A percentile compares a stretch with the other conserved stretches of the same genome.
Conservation (phyloP, 352 stramenopile species). For the Phytophthora boehmeriae region DNA sequence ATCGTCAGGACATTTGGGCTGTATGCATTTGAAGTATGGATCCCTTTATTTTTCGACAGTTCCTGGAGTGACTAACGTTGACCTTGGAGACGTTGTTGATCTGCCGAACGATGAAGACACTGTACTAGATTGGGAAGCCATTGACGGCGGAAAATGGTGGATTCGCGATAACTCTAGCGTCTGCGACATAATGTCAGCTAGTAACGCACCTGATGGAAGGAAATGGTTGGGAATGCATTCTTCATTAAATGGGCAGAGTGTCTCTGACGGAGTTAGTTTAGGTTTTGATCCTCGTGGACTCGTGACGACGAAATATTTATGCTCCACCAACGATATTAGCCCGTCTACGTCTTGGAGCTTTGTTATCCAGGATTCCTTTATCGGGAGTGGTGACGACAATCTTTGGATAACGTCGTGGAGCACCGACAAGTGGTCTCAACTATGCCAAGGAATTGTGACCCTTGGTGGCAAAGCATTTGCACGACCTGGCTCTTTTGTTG, state of each 20-base stretch:
- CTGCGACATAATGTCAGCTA: conserved; percentile 26
- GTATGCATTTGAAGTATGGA: conserved; percentile 51
- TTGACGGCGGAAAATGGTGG: conserved; percentile 68
- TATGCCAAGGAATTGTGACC: conserved; percentile 59
- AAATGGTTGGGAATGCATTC: conserved; percentile 67
- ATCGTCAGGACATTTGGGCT: conserved; percentile 48
- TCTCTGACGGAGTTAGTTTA: conserved; percentile 44
- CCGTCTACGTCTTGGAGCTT: conserved; percentile 53
- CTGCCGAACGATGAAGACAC: conserved; percentile 53
- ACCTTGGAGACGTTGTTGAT: conserved; percentile 37
- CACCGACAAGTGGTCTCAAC: conserved; percentile 46
- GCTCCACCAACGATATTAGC: conserved; percentile 61
- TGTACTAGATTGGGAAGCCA: conserved; percentile 47
- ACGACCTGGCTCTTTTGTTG: conserved; percentile 40
- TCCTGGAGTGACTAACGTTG: conserved; percentile 53
- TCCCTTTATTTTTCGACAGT: conserved; percentile 59
- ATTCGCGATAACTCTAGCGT: conserved; percentile 49
- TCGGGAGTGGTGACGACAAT: conserved; percentile 61
- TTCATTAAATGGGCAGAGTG: conserved; percentile 45
- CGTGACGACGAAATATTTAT: conserved; percentile 56
- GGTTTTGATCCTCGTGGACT: conserved; percentile 53
- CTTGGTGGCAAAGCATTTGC: conserved; percentile 49
- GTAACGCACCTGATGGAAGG: conserved; percentile 31
- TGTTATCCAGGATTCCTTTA: conserved; percentile 61
- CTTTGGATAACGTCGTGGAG: conserved; percentile 61